These are phyloP conservation scores for Copromyces sp. DNA, from an alignment of 495 filamentous ascomycete genomes.

Conservation along the genomic window DNA sequence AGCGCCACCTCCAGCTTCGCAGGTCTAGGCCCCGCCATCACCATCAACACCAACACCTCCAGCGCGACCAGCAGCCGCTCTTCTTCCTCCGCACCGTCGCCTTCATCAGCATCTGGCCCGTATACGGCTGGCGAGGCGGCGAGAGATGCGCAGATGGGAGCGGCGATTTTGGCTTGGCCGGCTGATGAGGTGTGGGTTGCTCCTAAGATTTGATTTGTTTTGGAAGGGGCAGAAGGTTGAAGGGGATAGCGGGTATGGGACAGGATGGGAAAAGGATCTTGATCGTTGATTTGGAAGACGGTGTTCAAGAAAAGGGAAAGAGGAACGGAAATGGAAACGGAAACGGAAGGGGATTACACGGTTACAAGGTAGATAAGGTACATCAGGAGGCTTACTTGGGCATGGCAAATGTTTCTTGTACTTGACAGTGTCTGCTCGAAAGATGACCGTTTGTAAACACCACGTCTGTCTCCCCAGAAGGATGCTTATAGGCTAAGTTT, in stretches of 20 bases:
- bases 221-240: not conserved
- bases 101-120: not conserved
- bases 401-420: not conserved
- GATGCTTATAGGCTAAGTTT: not conserved
- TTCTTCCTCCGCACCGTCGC: not conserved
- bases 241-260: not conserved
- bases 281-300: no score
- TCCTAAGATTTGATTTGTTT: not conserved
- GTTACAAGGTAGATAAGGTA: not conserved
- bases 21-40: not conserved
- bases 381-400: not conserved
- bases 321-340: not conserved
- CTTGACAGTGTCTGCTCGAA: not conserved
- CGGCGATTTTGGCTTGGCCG: conserved; percentile 21
- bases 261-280: not conserved
- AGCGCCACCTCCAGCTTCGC: not conserved
- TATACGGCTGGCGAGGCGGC: conserved; percentile 22
- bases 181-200: conserved; percentile 14
- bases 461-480: not conserved
- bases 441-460: not conserved
- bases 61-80: not conserved
- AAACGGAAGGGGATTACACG: not conserved
- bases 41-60: not conserved
- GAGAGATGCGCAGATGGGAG: conserved; percentile 14
- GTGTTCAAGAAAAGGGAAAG: not conserved